Percentiles rank a stretch among this genome's conserved stretches.
Conservation (phyloP, 495 filamentous ascomycete genomes). For the Melanomma pulvis-pyrius region DNA sequence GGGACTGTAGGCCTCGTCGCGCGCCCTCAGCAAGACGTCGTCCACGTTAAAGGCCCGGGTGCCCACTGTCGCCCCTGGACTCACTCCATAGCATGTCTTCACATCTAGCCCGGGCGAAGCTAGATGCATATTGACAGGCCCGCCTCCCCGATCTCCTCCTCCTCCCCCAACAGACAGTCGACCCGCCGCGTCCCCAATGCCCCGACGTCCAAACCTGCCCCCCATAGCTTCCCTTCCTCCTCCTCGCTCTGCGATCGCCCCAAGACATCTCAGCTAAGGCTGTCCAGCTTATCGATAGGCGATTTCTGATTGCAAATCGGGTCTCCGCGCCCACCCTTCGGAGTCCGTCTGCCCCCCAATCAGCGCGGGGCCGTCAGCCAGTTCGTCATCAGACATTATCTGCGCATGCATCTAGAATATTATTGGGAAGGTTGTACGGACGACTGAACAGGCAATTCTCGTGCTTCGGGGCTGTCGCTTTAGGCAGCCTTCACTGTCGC, state of each 20-base stretch:
- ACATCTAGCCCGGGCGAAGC: too few relatives aligned
- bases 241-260: conserved; percentile 8
- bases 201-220: neutral
- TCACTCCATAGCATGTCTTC: too few relatives aligned
- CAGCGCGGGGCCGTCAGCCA: conserved; percentile 7
- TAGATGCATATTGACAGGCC: too few relatives aligned
- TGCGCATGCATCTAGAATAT: neutral
- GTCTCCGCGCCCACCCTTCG: conserved; percentile 30
- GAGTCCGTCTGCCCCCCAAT: conserved; percentile 32
- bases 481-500: too few relatives aligned
- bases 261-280: neutral
- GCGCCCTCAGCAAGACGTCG: conserved; percentile 5
- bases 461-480: too few relatives aligned
- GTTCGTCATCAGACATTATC: neutral
- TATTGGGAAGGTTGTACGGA: too few relatives aligned
- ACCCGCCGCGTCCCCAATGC: neutral
- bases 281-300: neutral
- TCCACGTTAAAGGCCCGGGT: neutral
- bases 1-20: neutral
- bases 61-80: neutral
- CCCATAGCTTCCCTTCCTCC: neutral
- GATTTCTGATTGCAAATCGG: conserved; percentile 4
- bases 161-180: too few relatives aligned
- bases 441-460: too few relatives aligned
- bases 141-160: neutral